Percentiles rank a stretch among this genome's conserved stretches.
phyloP scores from a whole-genome alignment of 2,329 filamentous ascomycete genomes.

The Pestalotiopsis sp. region DNA sequence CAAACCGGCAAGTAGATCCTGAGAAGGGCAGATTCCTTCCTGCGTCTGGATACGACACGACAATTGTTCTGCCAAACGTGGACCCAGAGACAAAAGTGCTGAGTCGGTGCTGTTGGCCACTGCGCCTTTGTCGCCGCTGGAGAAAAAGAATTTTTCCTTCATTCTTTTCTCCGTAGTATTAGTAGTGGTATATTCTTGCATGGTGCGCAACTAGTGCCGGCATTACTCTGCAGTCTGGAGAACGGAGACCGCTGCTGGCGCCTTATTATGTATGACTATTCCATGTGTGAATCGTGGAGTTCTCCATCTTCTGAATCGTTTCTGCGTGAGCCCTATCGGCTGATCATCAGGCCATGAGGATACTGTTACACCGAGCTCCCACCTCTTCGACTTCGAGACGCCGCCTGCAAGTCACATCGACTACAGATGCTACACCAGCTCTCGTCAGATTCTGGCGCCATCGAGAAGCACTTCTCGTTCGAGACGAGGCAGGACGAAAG shows the following conservation, averaged over 20 bases:
- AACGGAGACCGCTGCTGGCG: not conserved
- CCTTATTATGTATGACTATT: not conserved
- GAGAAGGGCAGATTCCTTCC: not conserved
- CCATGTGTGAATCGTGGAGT: not conserved
- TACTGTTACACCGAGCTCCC: not conserved
- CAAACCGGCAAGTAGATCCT: conserved; percentile 10
- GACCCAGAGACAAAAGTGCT: not conserved
- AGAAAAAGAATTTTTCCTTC: not conserved
- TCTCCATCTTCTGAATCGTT: not conserved
- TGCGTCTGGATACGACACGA: not conserved
- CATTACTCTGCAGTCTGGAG: not conserved
- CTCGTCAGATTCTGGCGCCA: conserved; percentile 4
- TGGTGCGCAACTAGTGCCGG: not conserved
- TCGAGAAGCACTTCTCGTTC: not conserved
- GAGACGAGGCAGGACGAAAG: not conserved
- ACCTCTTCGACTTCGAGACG: not conserved
- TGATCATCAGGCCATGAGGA: not conserved
- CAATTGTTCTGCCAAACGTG: not conserved
- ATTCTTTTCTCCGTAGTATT: not conserved
- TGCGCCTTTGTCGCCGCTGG: conserved; percentile 4
- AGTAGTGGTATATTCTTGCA: not conserved
- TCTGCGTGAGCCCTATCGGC: not conserved
- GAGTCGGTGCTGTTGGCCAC: not conserved
- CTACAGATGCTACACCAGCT: not conserved
- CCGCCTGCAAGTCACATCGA: not conserved